A percentile compares a stretch with the other conserved stretches of the same genome.
These are phyloP conservation scores for Peniophora sp. DNA, from an alignment of 1,284 basidiomycete genomes.

Conservation along the genomic window DNA sequence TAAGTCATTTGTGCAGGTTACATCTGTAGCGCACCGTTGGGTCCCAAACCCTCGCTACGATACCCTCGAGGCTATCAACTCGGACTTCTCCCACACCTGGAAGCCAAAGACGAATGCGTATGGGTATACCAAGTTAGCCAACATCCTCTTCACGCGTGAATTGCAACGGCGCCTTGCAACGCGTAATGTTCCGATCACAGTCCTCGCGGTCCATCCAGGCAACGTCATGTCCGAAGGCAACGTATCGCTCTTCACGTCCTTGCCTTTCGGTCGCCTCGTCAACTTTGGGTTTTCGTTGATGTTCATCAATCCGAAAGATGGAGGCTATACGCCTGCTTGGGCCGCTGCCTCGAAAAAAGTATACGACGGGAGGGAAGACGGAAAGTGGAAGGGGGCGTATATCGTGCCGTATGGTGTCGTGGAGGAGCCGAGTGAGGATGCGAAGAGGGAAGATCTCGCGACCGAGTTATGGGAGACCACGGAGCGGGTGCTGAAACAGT, in stretches of 20 bases:
- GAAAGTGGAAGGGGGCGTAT: constrained; percentile 14
- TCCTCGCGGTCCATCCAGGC: constrained; percentile 11
- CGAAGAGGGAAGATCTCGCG: constrained; percentile 9
- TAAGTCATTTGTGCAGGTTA: constrained; percentile 9
- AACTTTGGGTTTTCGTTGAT: constrained; percentile 10
- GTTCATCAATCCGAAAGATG: constrained; percentile 10
- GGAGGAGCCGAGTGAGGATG: constrained; percentile 10
- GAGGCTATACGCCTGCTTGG: constrained; percentile 12
- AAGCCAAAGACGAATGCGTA: constrained; percentile 11
- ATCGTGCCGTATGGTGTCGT: constrained; percentile 14
- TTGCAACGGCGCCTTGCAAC: constrained; percentile 10
- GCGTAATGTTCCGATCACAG: constrained; percentile 5
- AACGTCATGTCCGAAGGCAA: constrained; percentile 13
- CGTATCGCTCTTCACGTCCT: constrained; percentile 9
- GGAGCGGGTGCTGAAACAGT: constrained; percentile 10
- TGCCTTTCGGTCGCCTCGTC: constrained; percentile 7
- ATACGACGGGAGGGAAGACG: constrained; percentile 1
- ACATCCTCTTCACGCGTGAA: constrained; percentile 10
- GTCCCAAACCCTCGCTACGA: constrained; percentile 10
- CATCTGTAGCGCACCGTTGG: constrained; percentile 11
- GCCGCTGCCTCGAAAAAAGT: constrained; percentile 10
- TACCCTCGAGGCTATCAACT: constrained; percentile 9
- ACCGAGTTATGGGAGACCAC: constrained; percentile 13
- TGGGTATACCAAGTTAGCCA: constrained; percentile 8
- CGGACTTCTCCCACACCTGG: constrained; percentile 9